Base-by-base conservation (phyloP, 768 basidiomycete species). In the Collybiopsis luxurians region DNA sequence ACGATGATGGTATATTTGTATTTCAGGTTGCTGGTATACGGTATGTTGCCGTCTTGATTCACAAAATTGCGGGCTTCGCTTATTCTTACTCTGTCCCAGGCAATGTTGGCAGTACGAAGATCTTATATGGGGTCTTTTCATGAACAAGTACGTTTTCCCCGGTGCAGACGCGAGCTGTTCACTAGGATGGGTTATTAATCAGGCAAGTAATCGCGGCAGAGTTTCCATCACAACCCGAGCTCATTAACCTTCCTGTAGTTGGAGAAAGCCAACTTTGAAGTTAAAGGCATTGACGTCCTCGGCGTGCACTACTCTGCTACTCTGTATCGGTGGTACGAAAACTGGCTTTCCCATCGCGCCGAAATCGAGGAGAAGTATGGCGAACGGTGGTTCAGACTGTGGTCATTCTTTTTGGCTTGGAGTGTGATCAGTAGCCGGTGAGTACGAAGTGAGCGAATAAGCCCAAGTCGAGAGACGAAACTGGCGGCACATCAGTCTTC, bases 31-130 rank as follows among this genome's bases (percentile, higher is more conserved):
- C 97, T 47, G 97, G 97, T 59, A 76, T 98, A 63, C 31, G 31
- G 31, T 34, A 34, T 13, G 31, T 34, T 34, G 6, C 13, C 31
- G 6, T 34, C 13, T 34, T 13, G 31, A 34, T 6, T 34, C 13
- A 5, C 31, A 34, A 34, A 13, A 13, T 13, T 13, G 6, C 13
- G 5, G 31, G 31, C 5, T 13, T 34, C 31, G 13, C 5, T 6
- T 13, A 34, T 34, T 34, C 5, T 34, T 34, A n/a, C n/a, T n/a
- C n/a, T n/a, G n/a, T n/a, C 13, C 5, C 31, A 87, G 96, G 34
- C 95, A 95, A 4, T 70, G 79, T n/a, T 99, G 97, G 97, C 97
- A 98, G 70, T 98, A 87, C 63, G 97, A 99, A 77, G 97, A 99
- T 69, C 85, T 99, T 56, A 86, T 93, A 63, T 99, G 97, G 91